A percentile compares a stretch with the other conserved stretches of the same genome.
phyloP scores from a whole-genome alignment of 495 filamentous ascomycete genomes.

The Stereocaulon alpinum region DNA sequence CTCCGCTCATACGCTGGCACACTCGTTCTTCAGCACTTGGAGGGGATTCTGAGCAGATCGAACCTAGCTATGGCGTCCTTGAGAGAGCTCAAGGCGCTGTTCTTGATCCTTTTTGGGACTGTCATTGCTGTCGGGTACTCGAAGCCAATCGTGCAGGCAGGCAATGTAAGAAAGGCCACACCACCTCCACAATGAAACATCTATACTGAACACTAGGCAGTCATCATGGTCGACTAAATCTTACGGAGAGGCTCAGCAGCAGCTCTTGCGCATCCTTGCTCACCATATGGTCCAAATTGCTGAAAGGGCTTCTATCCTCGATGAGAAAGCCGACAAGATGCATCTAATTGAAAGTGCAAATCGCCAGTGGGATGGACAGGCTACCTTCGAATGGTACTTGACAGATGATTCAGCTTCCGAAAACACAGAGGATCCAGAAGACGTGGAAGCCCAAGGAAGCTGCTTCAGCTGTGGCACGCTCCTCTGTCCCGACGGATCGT shows the following conservation, averaged over 20 bases:
- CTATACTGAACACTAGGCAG: too few relatives aligned
- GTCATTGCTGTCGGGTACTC: conserved; percentile 6
- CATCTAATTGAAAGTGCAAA: background rate
- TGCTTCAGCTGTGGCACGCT: background rate
- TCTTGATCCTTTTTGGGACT: conserved; percentile 3
- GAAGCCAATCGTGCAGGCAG: background rate
- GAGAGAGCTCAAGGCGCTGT: background rate
- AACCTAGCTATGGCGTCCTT: background rate
- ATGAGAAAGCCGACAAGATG: background rate
- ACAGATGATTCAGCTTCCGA: background rate
- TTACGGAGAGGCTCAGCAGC: background rate
- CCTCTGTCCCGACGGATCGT: background rate
- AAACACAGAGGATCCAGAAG: background rate
- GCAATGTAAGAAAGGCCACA: background rate
- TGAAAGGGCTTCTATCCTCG: background rate
- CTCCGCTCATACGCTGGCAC: background rate
- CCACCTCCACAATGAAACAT: too few relatives aligned
- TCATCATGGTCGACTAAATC: background rate
- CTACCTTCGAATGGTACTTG: background rate
- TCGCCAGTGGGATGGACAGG: background rate
- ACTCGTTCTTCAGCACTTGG: background rate
- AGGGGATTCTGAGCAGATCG: background rate
- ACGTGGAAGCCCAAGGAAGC: too few relatives aligned
- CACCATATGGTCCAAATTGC: conserved; percentile 8
- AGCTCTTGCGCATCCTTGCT: conserved; percentile 1